Evolutionary conservation across 2,329 filamentous ascomycete genomes (phyloP).

Genomic region (Coniochaeta sp.): DNA sequence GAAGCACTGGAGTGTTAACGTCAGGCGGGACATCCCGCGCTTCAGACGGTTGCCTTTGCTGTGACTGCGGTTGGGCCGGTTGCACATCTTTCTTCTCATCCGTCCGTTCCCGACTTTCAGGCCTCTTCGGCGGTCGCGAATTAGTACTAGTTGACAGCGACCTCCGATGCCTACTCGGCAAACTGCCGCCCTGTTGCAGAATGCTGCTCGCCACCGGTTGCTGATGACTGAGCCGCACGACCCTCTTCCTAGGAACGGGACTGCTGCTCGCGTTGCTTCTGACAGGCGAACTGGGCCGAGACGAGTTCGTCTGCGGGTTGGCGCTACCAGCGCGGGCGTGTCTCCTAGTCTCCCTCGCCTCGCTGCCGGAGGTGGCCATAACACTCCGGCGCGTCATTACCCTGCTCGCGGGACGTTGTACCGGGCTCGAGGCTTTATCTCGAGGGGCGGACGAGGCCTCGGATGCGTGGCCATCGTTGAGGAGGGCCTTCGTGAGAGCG

Average conservation of each 20-base stretch:
- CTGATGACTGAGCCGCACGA: slow-evolving; percentile 47
- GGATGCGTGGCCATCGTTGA: slow-evolving; percentile 53
- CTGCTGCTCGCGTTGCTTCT: slow-evolving; percentile 43
- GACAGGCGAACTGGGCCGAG: slow-evolving; percentile 35
- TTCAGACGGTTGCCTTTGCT: background rate
- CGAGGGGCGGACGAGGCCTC: slow-evolving; percentile 22
- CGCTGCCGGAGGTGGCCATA: slow-evolving; percentile 30
- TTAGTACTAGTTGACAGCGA: slow-evolving; percentile 33
- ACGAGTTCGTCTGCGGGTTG: slow-evolving; percentile 29
- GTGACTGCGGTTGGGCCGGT: slow-evolving; percentile 15
- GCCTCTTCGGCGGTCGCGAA: slow-evolving; percentile 18
- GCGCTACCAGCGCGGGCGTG: slow-evolving; percentile 40
- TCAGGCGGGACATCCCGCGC: slow-evolving; percentile 20
- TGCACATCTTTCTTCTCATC: slow-evolving; percentile 21
- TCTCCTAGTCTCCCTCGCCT: slow-evolving; percentile 23
- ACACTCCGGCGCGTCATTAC: slow-evolving; percentile 43
- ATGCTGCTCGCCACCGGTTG: slow-evolving; percentile 25
- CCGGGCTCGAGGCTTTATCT: slow-evolving; percentile 18
- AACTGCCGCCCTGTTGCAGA: slow-evolving; percentile 11
- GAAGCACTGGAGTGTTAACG: slow-evolving; percentile 47
- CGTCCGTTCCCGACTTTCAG: slow-evolving; percentile 19
- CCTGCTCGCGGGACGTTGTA: slow-evolving; percentile 33
- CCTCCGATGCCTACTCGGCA: slow-evolving; percentile 40
- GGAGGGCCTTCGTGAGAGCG: slow-evolving; percentile 79
- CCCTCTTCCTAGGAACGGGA: slow-evolving; percentile 45